Percentiles rank a stretch among this genome's conserved stretches.
Evolutionary conservation across 2,329 filamentous ascomycete species (phyloP).

Genomic region (Gyromitra esculenta): DNA sequence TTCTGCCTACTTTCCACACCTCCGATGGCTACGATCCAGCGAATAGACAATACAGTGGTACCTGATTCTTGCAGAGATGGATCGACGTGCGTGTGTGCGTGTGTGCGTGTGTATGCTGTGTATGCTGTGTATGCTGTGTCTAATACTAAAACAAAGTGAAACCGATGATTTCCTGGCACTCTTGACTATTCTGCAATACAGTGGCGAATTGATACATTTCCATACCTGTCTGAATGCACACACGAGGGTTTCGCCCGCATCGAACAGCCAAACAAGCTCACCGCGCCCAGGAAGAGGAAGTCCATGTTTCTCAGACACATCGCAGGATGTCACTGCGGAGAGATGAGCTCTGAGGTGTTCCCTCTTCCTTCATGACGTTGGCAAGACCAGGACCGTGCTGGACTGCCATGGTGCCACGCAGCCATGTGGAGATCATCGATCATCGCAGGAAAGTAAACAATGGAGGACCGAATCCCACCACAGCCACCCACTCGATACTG

Average conservation of each 20-base stretch:
- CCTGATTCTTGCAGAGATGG: background rate
- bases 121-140: background rate
- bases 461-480: background rate
- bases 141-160: conserved; percentile 3
- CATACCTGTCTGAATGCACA: no score
- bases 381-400: background rate
- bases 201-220: background rate
- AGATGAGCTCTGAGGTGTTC: conserved; percentile 14
- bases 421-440: conserved; percentile 1
- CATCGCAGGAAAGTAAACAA: background rate
- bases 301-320: background rate
- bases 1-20: background rate
- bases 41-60: background rate
- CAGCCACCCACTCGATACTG: background rate
- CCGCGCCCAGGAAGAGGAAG: background rate
- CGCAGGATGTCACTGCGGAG: background rate
- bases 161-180: background rate
- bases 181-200: background rate
- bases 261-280: background rate
- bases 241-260: background rate
- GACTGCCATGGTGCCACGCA: conserved; percentile 17
- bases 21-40: background rate
- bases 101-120: no score
- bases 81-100: background rate
- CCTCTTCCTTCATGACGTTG: background rate